Conservation (phyloP, 208 protist genomes). For the Trypanosoma rangeli region DNA sequence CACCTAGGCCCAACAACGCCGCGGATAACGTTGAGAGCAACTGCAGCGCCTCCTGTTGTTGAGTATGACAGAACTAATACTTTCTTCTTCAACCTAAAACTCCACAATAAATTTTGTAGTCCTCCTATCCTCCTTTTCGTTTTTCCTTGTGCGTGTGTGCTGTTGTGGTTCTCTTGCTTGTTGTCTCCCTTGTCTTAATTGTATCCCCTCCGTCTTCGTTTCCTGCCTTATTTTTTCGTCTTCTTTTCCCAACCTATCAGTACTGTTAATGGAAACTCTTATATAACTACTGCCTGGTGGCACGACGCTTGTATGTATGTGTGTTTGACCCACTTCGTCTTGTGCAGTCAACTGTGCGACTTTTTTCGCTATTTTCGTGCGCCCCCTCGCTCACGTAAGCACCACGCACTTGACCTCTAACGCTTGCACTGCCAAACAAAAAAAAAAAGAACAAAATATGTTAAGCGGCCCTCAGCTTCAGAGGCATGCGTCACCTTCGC, state of each 20-base stretch:
- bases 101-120: too few relatives aligned
- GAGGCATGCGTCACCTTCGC: not conserved
- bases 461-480: not conserved
- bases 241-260: not conserved
- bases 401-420: not conserved
- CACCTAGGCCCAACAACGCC: too few relatives aligned
- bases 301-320: not conserved
- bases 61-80: too few relatives aligned
- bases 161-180: not conserved
- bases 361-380: not conserved
- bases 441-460: not conserved
- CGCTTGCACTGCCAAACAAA: not conserved
- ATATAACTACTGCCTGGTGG: not conserved
- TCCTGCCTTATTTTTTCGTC: not conserved
- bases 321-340: not conserved
- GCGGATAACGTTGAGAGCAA: too few relatives aligned
- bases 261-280: not conserved
- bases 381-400: too few relatives aligned
- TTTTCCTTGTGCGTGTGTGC: too few relatives aligned
- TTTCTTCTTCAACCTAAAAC: too few relatives aligned
- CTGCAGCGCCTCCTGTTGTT: too few relatives aligned
- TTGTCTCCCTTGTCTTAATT: not conserved
- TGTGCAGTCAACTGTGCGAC: not conserved
- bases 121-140: too few relatives aligned
- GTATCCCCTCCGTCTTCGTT: not conserved